These are phyloP conservation scores for Peronospora destructor DNA, from an alignment of 352 stramenopile genomes.

Conservation along the genomic window DNA sequence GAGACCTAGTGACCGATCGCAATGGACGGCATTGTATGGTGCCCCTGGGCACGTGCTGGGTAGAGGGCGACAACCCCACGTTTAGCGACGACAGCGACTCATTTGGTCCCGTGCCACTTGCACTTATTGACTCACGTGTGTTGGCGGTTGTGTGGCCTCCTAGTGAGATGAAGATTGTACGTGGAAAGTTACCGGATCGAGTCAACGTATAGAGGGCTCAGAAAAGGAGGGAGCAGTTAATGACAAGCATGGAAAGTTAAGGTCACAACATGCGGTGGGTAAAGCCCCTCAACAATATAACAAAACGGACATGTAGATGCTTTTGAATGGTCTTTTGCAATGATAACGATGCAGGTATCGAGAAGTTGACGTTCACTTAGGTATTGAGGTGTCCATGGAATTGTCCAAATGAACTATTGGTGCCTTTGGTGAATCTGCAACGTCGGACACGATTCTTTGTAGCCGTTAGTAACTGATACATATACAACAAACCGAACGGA, in stretches of 20 bases:
- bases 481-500: neutral
- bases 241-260: slow-evolving; percentile 6
- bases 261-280: slow-evolving; percentile 1
- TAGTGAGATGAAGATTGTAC: slow-evolving; percentile 54
- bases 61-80: slow-evolving; percentile 71
- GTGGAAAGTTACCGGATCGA: slow-evolving; percentile 43
- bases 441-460: slow-evolving; percentile 6
- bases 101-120: slow-evolving; percentile 71
- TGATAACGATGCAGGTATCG: neutral
- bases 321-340: neutral
- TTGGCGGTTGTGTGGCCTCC: slow-evolving; percentile 75
- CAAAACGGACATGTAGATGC: neutral
- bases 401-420: too few relatives aligned
- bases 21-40: slow-evolving; percentile 32
- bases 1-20: slow-evolving; percentile 60
- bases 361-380: too few relatives aligned
- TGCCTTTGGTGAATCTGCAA: slow-evolving; percentile 3
- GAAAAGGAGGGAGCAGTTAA: slow-evolving; percentile 2
- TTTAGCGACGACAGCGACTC: slow-evolving; percentile 76
- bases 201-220: slow-evolving; percentile 37
- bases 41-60: slow-evolving; percentile 76
- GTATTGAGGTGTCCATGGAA: too few relatives aligned
- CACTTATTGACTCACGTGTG: slow-evolving; percentile 74
- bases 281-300: too few relatives aligned
- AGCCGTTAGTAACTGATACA: slow-evolving; percentile 2